Evolutionary conservation across 768 basidiomycete genomes (phyloP).

Genomic region (Russula lepida): DNA sequence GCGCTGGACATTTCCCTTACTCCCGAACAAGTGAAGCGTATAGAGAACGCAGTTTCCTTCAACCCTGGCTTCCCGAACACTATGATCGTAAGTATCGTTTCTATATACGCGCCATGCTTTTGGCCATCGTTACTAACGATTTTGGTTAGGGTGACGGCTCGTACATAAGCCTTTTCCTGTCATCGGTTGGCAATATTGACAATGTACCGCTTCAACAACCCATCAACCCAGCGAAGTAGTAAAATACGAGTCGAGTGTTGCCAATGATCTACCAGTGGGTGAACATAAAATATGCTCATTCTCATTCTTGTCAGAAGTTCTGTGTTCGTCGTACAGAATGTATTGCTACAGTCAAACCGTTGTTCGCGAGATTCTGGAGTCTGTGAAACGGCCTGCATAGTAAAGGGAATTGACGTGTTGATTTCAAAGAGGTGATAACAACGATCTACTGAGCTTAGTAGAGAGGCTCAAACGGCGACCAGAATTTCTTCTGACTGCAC

Average conservation of each 20-base stretch:
- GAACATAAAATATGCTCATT: no score
- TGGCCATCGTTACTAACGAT: neutral
- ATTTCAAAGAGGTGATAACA: no score
- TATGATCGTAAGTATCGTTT: conserved; percentile 20
- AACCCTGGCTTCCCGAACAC: conserved; percentile 34
- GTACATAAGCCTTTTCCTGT: neutral
- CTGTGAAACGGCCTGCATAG: no score
- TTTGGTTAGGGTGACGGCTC: conserved; percentile 5
- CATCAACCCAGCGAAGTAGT: neutral
- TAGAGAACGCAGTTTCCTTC: conserved; percentile 35
- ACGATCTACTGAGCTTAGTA: no score
- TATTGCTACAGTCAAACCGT: neutral
- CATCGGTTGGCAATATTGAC: neutral
- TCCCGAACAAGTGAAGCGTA: conserved; percentile 33
- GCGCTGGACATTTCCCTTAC: conserved; percentile 37
- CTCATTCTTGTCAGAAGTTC: neutral
- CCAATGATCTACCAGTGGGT: no score
- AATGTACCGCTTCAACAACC: conserved; percentile 1
- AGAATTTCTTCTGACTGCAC: no score
- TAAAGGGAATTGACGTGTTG: no score
- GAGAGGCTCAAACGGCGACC: no score
- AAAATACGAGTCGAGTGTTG: neutral
- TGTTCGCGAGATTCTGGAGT: no score
- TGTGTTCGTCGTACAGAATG: neutral
- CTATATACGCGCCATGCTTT: neutral